Base-by-base conservation (phyloP, 2,329 filamentous ascomycete species). In the Cladosporium sp. region DNA sequence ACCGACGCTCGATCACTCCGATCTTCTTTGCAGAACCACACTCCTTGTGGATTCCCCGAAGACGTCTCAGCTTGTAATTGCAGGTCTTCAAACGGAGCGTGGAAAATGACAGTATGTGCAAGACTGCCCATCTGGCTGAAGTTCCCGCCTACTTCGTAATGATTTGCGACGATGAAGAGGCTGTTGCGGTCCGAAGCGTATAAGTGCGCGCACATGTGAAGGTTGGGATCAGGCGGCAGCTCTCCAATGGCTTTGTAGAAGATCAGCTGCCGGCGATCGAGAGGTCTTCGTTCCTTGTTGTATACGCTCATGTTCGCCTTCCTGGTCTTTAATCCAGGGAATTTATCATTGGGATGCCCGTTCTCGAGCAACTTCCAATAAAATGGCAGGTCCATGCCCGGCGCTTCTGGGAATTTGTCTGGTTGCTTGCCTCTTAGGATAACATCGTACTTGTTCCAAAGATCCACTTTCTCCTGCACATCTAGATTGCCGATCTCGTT, bases 121-220 rank as follows among this genome's bases (percentile, higher is more conserved):
- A 82, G 61, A 59, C 75, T 79, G 4, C 75, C 76, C 72, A 81
- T 78, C 20, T 72, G 71, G 0, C 66, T 70, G 59, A 71, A 75
- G 6, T 67, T 61, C 36, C 73, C 68, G 22, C 70, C 72, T 22
- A 77, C 68, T 0, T 75, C 75, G n/a, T 80, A 65, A 15, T 80
- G 76, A 20, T 79, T 79, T 2, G 78, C 73, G 2, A 83, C 75
- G 44, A 82, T 68, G 66, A 79, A 78, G 12, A 83, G 68, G 17
- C 78, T 79, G 57, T 84, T 84, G 22, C 78, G 76, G 62, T 84
- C 82, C 34, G 78, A 80, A 0, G 81, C 78, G 63, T 83, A 84
- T 42, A 83, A 71, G 66, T 85, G 82, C 3, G 80, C 81, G 62
- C 79, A 82, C 1, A 80, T 77, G 61, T 84, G 81, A 17, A 84